Evolutionary conservation across 177 flowering plant species (phyloP).

Genomic region (Vitis hybrid): DNA sequence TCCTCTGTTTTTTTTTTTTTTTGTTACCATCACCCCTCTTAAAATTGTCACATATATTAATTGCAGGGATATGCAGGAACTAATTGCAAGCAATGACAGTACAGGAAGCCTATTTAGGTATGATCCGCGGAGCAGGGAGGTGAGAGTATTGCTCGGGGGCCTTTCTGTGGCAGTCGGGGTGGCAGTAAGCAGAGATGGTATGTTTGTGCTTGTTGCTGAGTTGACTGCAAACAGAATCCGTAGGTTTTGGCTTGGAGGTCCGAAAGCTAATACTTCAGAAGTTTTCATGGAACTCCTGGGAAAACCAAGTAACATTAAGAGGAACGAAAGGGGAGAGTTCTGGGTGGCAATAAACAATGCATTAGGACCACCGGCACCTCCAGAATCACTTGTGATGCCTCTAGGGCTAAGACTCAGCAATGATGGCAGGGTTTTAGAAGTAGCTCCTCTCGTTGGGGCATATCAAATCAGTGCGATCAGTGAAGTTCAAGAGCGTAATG

Average conservation of each 20-base stretch:
- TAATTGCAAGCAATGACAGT: conserved; percentile 17
- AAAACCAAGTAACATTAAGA: conserved; percentile 32
- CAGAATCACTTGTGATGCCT: too few species aligned
- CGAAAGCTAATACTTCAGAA: not conserved
- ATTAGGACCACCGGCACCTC: not conserved
- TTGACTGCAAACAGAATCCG: not conserved
- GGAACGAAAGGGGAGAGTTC: conserved; percentile 21
- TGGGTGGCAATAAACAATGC: conserved; percentile 34
- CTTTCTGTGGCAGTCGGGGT: conserved; percentile 21
- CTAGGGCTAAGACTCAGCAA: too few species aligned
- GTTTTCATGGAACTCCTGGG: conserved; percentile 15
- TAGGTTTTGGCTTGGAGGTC: conserved; percentile 14
- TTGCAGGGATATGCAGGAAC: conserved; percentile 13
- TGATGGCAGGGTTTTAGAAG: not conserved
- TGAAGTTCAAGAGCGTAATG: conserved; percentile 32
- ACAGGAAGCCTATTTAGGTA: conserved; percentile 33
- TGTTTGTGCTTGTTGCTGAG: conserved; percentile 19
- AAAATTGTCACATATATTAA: not conserved
- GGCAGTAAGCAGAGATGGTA: conserved; percentile 21
- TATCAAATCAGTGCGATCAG: conserved; percentile 3
- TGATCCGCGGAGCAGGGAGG: conserved; percentile 8
- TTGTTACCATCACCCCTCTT: not conserved
- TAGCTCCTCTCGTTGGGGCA: not conserved
- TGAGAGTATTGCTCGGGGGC: conserved; percentile 13
- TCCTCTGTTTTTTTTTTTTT: not conserved